A percentile compares a stretch with the other conserved stretches of the same genome.
phyloP scores from a whole-genome alignment of 441 rosid genomes.

The Dalechampia spathulata region DNA sequence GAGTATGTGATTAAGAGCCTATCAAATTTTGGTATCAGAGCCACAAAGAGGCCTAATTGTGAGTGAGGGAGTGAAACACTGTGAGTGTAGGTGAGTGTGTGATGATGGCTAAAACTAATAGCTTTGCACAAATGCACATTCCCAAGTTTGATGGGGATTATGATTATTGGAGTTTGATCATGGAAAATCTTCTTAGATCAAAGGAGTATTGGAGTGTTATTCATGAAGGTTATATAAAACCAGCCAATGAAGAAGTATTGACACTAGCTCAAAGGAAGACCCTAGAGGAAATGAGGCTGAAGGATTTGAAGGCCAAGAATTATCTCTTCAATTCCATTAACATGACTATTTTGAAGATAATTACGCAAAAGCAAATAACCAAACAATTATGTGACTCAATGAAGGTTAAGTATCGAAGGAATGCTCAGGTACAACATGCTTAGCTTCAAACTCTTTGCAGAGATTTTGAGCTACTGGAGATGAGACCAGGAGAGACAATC shows the following conservation, averaged over 20 bases:
- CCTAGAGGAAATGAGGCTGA: not conserved
- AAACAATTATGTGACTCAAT: not conserved
- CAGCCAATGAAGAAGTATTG: not conserved
- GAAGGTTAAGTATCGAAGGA: not conserved
- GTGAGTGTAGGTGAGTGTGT: too few relatives aligned
- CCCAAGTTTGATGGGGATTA: slow-evolving; percentile 1
- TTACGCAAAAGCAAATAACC: not conserved
- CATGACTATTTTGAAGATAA: not conserved
- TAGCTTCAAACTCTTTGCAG: not conserved
- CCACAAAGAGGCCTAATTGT: too few relatives aligned
- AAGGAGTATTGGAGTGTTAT: not conserved
- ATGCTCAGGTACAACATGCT: not conserved
- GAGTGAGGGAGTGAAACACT: not conserved
- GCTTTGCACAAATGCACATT: not conserved
- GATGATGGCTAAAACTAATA: not conserved
- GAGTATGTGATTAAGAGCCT: too few relatives aligned
- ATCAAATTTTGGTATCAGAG: too few relatives aligned
- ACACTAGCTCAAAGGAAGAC: not conserved
- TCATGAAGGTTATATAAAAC: not conserved
- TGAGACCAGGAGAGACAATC: not conserved
- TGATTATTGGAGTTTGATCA: not conserved
- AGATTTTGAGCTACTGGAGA: not conserved
- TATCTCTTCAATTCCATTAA: not conserved
- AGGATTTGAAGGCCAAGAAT: not conserved
- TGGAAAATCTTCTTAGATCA: not conserved